A percentile compares a stretch with the other conserved stretches of the same genome.
These are phyloP conservation scores for Yarrowia sp. DNA, from an alignment of 805 yeast species.

Conservation along the genomic window DNA sequence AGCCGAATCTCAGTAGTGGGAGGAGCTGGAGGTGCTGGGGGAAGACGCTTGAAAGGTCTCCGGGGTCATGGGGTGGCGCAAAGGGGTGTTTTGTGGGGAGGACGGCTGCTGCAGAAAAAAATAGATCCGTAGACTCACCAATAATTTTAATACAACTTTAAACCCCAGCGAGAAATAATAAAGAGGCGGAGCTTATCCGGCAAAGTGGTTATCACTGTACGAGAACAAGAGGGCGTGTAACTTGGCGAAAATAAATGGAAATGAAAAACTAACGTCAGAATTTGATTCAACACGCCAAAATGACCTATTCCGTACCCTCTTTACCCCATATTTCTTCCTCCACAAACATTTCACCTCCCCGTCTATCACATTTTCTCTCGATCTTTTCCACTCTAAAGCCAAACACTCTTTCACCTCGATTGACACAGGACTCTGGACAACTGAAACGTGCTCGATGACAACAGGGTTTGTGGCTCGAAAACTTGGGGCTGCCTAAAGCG, in stretches of 20 bases:
- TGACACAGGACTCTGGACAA: neutral
- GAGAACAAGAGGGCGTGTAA: neutral
- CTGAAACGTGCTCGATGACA: no score
- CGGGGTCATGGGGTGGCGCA: conserved; percentile 17
- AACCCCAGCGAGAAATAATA: neutral
- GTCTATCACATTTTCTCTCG: no score
- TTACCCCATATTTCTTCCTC: no score
- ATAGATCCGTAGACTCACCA: neutral
- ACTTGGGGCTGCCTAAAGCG: neutral
- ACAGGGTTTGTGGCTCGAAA: neutral
- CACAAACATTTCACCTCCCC: no score
- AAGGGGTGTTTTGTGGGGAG: neutral
- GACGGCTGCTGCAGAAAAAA: neutral
- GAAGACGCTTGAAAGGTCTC: conserved; percentile 1
- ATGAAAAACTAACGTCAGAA: neutral
- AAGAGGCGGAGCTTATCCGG: conserved; percentile 6
- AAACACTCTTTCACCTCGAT: neutral
- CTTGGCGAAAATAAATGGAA: neutral
- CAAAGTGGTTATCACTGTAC: no score
- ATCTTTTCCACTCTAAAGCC: neutral
- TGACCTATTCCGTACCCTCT: no score
- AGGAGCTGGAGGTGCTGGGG: neutral
- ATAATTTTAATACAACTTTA: neutral
- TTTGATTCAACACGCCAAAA: no score
- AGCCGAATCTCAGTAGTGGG: conserved; percentile 19